These are phyloP conservation scores for Annulohypoxylon nitens DNA, from an alignment of 495 filamentous ascomycete genomes.

Conservation along the genomic window DNA sequence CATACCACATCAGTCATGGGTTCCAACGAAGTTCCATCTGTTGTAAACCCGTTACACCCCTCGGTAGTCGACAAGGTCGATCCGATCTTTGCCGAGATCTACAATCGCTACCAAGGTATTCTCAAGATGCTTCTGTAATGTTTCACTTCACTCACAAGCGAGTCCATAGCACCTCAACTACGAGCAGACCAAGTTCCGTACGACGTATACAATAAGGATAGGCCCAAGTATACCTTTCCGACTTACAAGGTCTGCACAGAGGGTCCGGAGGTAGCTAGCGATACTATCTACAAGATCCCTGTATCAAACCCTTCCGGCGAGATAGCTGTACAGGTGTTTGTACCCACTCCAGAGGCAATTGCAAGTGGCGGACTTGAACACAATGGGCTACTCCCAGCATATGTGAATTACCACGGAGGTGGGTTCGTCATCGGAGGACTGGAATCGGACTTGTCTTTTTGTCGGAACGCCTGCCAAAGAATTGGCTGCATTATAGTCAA, in stretches of 20 bases:
- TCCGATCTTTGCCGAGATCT: constrained; percentile 54
- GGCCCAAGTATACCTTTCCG: constrained; percentile 52
- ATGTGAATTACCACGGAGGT: constrained; percentile 75
- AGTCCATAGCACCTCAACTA: constrained; percentile 27
- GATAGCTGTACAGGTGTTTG: constrained; percentile 53
- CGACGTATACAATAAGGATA: constrained; percentile 54
- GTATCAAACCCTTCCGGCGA: constrained; percentile 52
- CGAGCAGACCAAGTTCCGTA: constrained; percentile 56
- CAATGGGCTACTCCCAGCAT: constrained; percentile 59
- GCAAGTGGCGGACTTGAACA: constrained; percentile 43
- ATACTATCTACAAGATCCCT: constrained; percentile 50
- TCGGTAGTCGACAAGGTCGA: constrained; percentile 52
- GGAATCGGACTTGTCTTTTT: constrained; percentile 72
- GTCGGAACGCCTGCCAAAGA: constrained; percentile 61
- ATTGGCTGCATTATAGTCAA: constrained; percentile 65
- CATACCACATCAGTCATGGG: constrained; percentile 41
- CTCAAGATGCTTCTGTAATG: not conserved
- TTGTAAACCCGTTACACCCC: constrained; percentile 51
- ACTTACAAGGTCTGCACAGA: constrained; percentile 42
- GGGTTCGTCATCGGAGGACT: constrained; percentile 74
- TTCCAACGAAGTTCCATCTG: constrained; percentile 39
- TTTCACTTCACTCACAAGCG: constrained; percentile 25
- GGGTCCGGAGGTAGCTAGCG: constrained; percentile 51
- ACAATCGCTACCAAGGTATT: constrained; percentile 55
- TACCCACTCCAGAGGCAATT: constrained; percentile 51